A percentile compares a stretch with the other conserved stretches of the same genome.
These are phyloP conservation scores for Cystofilobasidium macerans DNA, from an alignment of 768 basidiomycete genomes.

Conservation along the genomic window DNA sequence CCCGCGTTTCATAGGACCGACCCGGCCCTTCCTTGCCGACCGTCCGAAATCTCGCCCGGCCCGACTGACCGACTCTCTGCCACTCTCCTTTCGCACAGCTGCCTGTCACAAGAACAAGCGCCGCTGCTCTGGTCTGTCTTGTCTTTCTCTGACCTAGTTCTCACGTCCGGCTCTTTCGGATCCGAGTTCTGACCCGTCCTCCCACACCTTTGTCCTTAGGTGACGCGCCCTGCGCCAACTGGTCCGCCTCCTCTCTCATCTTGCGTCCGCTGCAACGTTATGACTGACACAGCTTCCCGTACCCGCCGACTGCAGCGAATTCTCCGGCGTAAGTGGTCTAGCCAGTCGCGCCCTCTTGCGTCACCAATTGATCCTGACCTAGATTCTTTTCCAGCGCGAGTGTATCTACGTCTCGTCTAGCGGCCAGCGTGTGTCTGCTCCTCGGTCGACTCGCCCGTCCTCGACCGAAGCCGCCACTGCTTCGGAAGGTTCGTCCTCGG, in stretches of 20 bases:
- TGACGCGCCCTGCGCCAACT: constrained; percentile 21
- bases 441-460: background rate
- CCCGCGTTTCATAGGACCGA: no score
- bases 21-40: background rate
- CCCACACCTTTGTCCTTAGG: background rate
- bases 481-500: constrained; percentile 2
- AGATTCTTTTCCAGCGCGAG: constrained; percentile 14
- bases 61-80: background rate
- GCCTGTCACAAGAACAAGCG: constrained; percentile 24
- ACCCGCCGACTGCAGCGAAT: constrained; percentile 5
- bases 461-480: background rate
- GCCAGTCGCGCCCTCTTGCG: background rate
- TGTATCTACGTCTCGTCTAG: constrained; percentile 16
- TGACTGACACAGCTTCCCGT: background rate
- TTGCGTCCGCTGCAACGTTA: background rate
- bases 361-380: background rate
- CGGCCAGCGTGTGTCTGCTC: constrained; percentile 10
- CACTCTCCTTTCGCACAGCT: constrained; percentile 1
- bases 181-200: background rate
- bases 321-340: constrained; percentile 14
- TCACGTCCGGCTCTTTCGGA: background rate
- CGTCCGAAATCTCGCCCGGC: background rate
- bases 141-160: background rate
- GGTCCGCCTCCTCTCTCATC: background rate
- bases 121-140: constrained; percentile 10